Evolutionary conservation across 2,329 filamentous ascomycete species (phyloP), one percentile per base, ranked within the genome.

Genomic region (Graphiopsis chlorocephala): DNA sequence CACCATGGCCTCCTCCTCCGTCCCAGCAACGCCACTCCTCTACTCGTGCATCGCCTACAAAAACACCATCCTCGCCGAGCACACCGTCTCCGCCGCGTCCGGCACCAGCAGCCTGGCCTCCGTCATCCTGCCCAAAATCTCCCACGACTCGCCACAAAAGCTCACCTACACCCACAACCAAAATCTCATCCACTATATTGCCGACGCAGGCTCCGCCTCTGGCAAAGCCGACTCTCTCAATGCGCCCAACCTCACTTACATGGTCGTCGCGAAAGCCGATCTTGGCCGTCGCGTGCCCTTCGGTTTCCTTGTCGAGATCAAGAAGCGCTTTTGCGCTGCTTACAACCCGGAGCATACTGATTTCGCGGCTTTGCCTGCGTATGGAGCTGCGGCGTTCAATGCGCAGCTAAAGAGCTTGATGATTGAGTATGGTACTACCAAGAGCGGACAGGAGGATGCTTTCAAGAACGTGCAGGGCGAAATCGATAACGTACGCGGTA

Each of bases 101-200:
- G 88, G 92, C 71, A 91, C 92, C 64, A 93, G 92, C 4, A 93
- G 90, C 14, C 90, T 98, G 72, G 92, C 94, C 70, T 95, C 93
- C 52, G 84, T 97, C 72, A 93, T 99, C 81, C 92, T 99, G 52
- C 95, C 96, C 65, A 97, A 97, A 78, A 96, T 99, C 83, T 84
- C 85, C 64, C 95, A 99, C 81, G 80, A 83, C 68, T 82, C 85
- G 31, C 84, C 93, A 0, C 88, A 96, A 75, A 97, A 97, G 80
- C 87, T 96, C 70, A 98, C 94, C 63, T 97, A 96, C 82, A 73
- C 72, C 20, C 93, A 97, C 79, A 91, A 93, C 80, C 84, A 89
- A 66, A 89, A 96, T 78, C 92, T 95, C 83, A 95, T 98, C 78
- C 94, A 99, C 84, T 97, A 96, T 83, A 90, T 98, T 75, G 87